Conservation (phyloP, 305 asterid species). For the Coffea humblotiana region DNA sequence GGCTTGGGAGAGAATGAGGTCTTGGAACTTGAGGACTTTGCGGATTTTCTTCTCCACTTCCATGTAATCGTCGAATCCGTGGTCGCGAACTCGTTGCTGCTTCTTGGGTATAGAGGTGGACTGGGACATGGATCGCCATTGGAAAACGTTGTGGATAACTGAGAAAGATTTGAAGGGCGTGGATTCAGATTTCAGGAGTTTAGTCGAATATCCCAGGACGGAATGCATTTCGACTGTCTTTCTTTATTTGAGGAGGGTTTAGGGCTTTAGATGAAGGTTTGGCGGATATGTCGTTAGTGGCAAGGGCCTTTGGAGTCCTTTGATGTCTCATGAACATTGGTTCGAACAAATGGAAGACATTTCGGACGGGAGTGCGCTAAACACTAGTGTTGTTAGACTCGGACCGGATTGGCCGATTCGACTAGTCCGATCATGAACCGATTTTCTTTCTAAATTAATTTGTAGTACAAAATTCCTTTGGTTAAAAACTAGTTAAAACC, state of each 20-base stretch:
- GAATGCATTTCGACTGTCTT: constrained; percentile 39
- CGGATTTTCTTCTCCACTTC: constrained; percentile 82
- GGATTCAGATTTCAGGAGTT: constrained; percentile 16
- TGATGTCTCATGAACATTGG: not conserved
- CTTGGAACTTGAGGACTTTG: constrained; percentile 68
- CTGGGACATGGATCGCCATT: constrained; percentile 59
- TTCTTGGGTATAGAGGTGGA: constrained; percentile 80
- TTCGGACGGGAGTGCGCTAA: too few relatives aligned
- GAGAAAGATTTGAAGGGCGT: constrained; percentile 21
- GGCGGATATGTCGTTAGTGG: not conserved
- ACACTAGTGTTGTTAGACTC: too few relatives aligned
- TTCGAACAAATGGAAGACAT: not conserved
- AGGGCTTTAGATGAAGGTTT: constrained; percentile 6
- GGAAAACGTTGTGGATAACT: constrained; percentile 12
- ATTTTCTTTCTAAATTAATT: too few relatives aligned
- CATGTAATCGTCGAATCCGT: constrained; percentile 78
- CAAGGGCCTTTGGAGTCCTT: not conserved
- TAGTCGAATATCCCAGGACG: constrained; percentile 31
- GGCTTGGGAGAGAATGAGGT: constrained; percentile 63
- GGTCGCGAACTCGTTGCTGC: constrained; percentile 77
- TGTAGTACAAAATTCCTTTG: too few relatives aligned
- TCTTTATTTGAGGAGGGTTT: constrained; percentile 18
- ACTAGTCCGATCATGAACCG: too few relatives aligned
- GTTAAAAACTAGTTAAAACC: too few relatives aligned
- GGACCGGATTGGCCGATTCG: too few relatives aligned